phyloP scores from a whole-genome alignment of 805 yeast genomes.

The Hanseniaspora pseudoguilliermondii region DNA sequence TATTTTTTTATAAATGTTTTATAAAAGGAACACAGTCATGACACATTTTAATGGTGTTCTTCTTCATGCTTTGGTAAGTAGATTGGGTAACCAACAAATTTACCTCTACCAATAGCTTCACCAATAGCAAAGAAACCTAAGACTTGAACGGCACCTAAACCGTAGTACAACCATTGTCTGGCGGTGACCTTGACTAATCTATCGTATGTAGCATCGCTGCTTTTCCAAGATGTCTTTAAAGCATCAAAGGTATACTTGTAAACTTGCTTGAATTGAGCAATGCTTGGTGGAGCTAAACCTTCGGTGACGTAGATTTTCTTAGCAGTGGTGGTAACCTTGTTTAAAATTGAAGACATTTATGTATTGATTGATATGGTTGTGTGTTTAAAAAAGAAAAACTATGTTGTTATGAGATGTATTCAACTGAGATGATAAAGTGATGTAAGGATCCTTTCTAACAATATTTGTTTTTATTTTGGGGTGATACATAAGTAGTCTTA shows the following conservation, averaged over 20 bases:
- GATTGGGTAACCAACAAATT: slow-evolving; percentile 62
- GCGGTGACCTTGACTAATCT: slow-evolving; percentile 38
- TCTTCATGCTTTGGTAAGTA: slow-evolving; percentile 28
- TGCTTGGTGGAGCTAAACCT: slow-evolving; percentile 82
- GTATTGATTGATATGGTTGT: background rate
- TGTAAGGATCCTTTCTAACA: too few relatives aligned
- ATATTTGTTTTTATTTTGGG: too few relatives aligned
- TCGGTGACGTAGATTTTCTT: slow-evolving; percentile 72
- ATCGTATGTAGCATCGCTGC: slow-evolving; percentile 33
- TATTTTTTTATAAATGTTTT: too few relatives aligned
- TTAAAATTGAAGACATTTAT: slow-evolving; percentile 17
- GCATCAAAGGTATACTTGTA: slow-evolving; percentile 31
- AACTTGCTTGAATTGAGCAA: slow-evolving; percentile 61
- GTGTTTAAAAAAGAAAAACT: background rate
- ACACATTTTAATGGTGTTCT: slow-evolving; percentile 14
- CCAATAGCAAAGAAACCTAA: slow-evolving; percentile 88
- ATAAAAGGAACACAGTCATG: background rate
- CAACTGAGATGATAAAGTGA: too few relatives aligned
- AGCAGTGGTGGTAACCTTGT: slow-evolving; percentile 27
- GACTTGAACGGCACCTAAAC: slow-evolving; percentile 68
- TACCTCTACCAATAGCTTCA: slow-evolving; percentile 93
- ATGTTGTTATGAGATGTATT: background rate
- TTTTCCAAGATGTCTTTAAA: slow-evolving; percentile 31
- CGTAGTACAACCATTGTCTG: slow-evolving; percentile 50
- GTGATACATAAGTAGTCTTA: too few relatives aligned